These are phyloP conservation scores for Sordariomycetes sp. DNA, from an alignment of 2,329 filamentous ascomycete genomes.

Conservation along the genomic window DNA sequence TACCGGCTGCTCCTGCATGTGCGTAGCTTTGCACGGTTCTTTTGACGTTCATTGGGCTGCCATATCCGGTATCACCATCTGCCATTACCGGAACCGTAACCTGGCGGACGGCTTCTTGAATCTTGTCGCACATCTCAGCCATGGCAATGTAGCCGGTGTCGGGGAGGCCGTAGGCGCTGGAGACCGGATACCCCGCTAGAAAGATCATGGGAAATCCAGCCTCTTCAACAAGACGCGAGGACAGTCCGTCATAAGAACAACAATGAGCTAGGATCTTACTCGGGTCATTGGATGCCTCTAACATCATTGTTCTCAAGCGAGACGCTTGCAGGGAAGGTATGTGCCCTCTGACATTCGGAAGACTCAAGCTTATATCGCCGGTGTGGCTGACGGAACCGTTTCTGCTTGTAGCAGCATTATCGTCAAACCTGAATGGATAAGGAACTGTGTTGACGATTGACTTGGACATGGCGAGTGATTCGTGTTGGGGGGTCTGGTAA, in stretches of 20 bases:
- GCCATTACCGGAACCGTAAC: constrained; percentile 30
- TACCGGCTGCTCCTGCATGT: constrained; percentile 24
- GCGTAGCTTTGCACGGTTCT: constrained; percentile 37
- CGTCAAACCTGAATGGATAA: no score
- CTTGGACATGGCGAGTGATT: no score
- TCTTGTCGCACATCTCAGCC: constrained; percentile 32
- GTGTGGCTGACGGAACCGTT: constrained; percentile 10
- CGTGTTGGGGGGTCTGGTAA: no score
- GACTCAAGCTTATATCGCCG: constrained; percentile 5
- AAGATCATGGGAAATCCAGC: constrained; percentile 36
- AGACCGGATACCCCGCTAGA: constrained; percentile 30
- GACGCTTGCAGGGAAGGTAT: constrained; percentile 28
- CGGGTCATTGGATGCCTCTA: constrained; percentile 27
- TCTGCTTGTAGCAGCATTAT: no score
- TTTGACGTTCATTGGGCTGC: constrained; percentile 35
- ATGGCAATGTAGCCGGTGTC: constrained; percentile 41
- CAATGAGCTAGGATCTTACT: constrained; percentile 32
- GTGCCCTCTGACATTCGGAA: constrained; percentile 22
- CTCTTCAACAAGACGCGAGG: constrained; percentile 32
- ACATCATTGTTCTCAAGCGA: constrained; percentile 25
- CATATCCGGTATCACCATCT: constrained; percentile 38
- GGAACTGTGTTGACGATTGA: no score
- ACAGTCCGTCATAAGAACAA: constrained; percentile 33
- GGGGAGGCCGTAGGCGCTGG: constrained; percentile 29
- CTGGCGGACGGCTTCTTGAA: constrained; percentile 29